Conservation (phyloP, 1,139 yeast genomes). For the Zhuliangozyma parablackwelliae region DNA sequence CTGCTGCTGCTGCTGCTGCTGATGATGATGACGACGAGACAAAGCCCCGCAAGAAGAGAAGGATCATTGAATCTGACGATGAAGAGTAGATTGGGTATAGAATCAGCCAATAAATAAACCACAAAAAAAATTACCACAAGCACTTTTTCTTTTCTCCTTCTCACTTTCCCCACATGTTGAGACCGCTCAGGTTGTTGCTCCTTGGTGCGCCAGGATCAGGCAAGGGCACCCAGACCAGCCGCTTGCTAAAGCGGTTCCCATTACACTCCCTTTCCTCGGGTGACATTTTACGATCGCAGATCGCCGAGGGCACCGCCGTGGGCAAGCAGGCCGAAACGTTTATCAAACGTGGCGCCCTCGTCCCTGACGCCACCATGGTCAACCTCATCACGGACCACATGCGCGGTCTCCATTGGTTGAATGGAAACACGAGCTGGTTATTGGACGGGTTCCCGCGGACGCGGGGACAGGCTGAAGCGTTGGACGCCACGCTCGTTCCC, state of each 20-base stretch:
- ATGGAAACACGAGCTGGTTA: conserved; percentile 54
- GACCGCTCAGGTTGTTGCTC: conserved; percentile 62
- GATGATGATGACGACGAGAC: conserved; percentile 68
- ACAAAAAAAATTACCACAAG: conserved; percentile 1
- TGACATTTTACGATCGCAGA: conserved; percentile 70
- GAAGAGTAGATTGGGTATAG: conserved; percentile 14
- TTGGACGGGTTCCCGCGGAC: conserved; percentile 94
- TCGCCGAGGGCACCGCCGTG: conserved; percentile 48
- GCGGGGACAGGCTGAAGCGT: conserved; percentile 57
- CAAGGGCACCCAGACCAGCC: conserved; percentile 81
- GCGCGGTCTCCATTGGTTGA: conserved; percentile 40
- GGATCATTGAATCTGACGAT: conserved; percentile 44
- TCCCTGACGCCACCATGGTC: conserved; percentile 72
- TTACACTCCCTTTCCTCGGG: conserved; percentile 71
- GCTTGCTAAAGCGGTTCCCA: conserved; percentile 54
- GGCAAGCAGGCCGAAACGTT: conserved; percentile 56
- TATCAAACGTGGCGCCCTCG: conserved; percentile 60
- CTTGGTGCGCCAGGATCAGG: conserved; percentile 96
- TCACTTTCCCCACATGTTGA: neutral
- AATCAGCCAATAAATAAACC: neutral
- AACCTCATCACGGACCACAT: conserved; percentile 53
- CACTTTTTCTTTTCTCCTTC: neutral
- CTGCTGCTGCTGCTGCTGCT: conserved; percentile 20
- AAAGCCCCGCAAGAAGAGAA: conserved; percentile 33
- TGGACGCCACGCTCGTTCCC: conserved; percentile 44